These are phyloP conservation scores for Neurospora sp. DNA, from an alignment of 2,329 filamentous ascomycete genomes.

Conservation along the genomic window DNA sequence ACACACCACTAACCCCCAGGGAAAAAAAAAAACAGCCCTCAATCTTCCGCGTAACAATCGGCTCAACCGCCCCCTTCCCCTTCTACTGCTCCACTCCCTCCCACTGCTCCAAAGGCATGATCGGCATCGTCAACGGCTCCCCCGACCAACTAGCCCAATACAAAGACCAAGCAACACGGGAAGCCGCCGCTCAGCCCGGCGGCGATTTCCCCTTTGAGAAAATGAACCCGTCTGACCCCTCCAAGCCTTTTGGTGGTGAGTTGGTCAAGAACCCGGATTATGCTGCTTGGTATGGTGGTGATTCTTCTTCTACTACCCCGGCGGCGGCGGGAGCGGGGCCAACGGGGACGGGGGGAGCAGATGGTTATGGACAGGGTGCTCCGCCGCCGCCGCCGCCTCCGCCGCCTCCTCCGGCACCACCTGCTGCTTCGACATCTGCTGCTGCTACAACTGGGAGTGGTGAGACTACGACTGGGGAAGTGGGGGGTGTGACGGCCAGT, in stretches of 20 bases:
- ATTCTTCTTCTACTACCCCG: background rate
- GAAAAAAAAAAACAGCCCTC: slow-evolving; percentile 14
- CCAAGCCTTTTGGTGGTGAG: background rate
- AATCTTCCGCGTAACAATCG: slow-evolving; percentile 33
- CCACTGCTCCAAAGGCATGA: slow-evolving; percentile 37
- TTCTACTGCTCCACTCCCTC: slow-evolving; percentile 36
- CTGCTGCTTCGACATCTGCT: background rate
- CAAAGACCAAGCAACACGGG: background rate
- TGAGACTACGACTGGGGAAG: background rate
- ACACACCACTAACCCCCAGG: background rate
- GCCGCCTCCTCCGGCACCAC: background rate
- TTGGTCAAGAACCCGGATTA: background rate
- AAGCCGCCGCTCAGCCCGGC: background rate
- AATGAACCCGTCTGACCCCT: background rate
- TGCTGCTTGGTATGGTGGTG: background rate
- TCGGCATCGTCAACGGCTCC: slow-evolving; percentile 33
- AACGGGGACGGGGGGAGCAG: background rate
- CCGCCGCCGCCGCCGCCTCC: background rate
- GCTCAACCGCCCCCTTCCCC: slow-evolving; percentile 31
- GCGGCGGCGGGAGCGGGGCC: background rate
- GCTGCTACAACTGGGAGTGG: background rate
- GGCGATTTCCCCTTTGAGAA: background rate
- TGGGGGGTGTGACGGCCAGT: background rate
- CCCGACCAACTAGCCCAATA: slow-evolving; percentile 7
- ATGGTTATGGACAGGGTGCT: background rate